Evolutionary conservation across 306 rosid genomes (phyloP), one percentile per base, ranked within the genome.

Genomic region (Prunus fruticosa): DNA sequence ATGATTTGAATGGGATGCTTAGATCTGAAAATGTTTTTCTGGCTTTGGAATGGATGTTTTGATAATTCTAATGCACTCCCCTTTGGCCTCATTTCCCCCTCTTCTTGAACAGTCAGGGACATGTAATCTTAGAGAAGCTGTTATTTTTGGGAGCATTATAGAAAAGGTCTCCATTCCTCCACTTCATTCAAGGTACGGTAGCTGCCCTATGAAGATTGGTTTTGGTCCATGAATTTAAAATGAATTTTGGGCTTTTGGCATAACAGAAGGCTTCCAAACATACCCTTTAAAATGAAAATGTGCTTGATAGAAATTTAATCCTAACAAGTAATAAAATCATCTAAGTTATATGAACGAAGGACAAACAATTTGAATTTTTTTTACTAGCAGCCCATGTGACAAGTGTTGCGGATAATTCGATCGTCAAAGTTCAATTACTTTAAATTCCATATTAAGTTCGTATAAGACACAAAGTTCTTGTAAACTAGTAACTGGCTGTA

Each of bases 101-200:
- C 80, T 81, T 87, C 71, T 79, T 82, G 19, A 76, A 58, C 90
- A 93, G 97, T 91, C 97, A 7, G 86, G 84, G 41, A 91, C 96
- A 43, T 94, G 97, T 77, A 90, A 82, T 78, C 86, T 90, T 63
- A 90, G 97, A 82, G 98, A 95, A 87, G 98, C 98, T 73, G 98
- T 95, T 70, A 88, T 95, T 65, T 54, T 92, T 76, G 98, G 98
- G 54, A 92, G 98, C 85, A 82, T 95, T 83, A 51, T 95, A 54
- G 88, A 92, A 80, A 95, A 95, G 82, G 86, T 87, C 71, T 86
- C 97, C 63, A 89, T 92, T 87, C 98, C 97, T 57, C 84, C 91
- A 47, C 97, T 90, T 82, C 97, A 95, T 89, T 95, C 98, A 81
- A 90, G 97, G 98, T 93, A 82, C 76, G 81, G 68, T 53, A 60